These are phyloP conservation scores for Argentina anserina DNA, from an alignment of 306 rosid species.

Conservation along the genomic window DNA sequence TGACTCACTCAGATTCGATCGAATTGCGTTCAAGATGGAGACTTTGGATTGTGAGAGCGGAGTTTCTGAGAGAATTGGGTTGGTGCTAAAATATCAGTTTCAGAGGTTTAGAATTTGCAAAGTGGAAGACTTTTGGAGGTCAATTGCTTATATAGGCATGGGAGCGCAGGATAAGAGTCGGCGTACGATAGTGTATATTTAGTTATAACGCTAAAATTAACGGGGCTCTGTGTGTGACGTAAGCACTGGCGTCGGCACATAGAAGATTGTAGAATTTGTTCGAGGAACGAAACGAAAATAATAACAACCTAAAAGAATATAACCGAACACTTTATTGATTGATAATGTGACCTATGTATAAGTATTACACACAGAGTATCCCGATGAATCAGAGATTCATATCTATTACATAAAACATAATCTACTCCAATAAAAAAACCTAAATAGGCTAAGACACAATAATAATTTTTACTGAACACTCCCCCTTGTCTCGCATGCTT, in stretches of 20 bases:
- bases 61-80: constrained; percentile 2
- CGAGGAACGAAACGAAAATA: too few species aligned
- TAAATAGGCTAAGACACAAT: too few species aligned
- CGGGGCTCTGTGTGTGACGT: constrained; percentile 5
- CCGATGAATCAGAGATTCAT: too few species aligned
- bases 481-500: too few species aligned
- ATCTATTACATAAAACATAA: too few species aligned
- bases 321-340: too few species aligned
- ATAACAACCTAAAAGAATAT: too few species aligned
- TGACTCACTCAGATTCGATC: constrained; percentile 13
- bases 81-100: background rate
- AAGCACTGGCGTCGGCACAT: constrained; percentile 11
- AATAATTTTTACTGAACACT: too few species aligned
- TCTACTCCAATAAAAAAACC: too few species aligned
- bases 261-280: background rate
- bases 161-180: background rate
- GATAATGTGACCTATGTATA: too few species aligned
- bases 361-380: too few species aligned
- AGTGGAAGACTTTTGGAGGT: background rate
- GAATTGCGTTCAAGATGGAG: background rate
- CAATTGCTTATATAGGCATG: background rate
- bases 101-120: background rate
- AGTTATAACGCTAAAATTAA: background rate
- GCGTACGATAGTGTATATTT: background rate
- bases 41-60: background rate